Conservation (phyloP, 768 basidiomycete species). For the Tephrocybe sp. region DNA sequence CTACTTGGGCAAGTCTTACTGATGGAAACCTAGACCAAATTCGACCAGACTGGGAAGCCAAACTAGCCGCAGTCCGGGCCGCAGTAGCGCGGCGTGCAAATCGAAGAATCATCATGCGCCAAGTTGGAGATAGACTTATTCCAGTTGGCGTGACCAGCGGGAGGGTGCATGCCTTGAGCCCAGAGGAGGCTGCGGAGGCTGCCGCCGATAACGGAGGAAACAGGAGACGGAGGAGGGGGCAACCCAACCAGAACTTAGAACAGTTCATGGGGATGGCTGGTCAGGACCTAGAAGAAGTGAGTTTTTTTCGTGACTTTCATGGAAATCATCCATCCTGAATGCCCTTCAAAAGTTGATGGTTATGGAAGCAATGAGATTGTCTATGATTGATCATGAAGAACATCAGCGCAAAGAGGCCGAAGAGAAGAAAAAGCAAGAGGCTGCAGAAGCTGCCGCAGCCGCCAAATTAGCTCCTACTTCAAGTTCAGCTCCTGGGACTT, state of each 20-base stretch:
- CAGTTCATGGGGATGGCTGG: constrained; percentile 75
- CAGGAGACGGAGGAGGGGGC: constrained; percentile 59
- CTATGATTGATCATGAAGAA: constrained; percentile 92
- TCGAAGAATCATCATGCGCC: constrained; percentile 95
- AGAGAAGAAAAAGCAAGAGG: constrained; percentile 52
- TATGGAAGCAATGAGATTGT: constrained; percentile 98
- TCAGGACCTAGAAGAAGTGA: constrained; percentile 92
- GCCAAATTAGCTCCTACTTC: constrained; percentile 19
- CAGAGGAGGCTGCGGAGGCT: constrained; percentile 52
- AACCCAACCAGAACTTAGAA: constrained; percentile 55
- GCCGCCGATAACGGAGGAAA: constrained; percentile 32
- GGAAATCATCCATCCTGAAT: not conserved
- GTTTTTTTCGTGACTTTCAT: constrained; percentile 21
- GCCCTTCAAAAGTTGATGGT: constrained; percentile 75
- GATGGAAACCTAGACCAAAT: constrained; percentile 71
- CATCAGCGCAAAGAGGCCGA: constrained; percentile 78
- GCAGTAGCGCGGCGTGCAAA: constrained; percentile 96
- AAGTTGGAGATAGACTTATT: constrained; percentile 95
- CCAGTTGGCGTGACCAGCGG: constrained; percentile 96
- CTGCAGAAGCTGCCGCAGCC: constrained; percentile 30
- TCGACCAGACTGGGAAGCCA: constrained; percentile 97
- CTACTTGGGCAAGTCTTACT: constrained; percentile 3
- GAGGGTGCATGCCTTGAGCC: constrained; percentile 65
- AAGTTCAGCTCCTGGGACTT: constrained; percentile 28
- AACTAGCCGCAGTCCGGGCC: constrained; percentile 90